Percentiles rank a stretch among this genome's conserved stretches.
These are phyloP conservation scores for Panicum virgatum DNA, from an alignment of 202 grass and related monocot genomes.

Conservation along the genomic window DNA sequence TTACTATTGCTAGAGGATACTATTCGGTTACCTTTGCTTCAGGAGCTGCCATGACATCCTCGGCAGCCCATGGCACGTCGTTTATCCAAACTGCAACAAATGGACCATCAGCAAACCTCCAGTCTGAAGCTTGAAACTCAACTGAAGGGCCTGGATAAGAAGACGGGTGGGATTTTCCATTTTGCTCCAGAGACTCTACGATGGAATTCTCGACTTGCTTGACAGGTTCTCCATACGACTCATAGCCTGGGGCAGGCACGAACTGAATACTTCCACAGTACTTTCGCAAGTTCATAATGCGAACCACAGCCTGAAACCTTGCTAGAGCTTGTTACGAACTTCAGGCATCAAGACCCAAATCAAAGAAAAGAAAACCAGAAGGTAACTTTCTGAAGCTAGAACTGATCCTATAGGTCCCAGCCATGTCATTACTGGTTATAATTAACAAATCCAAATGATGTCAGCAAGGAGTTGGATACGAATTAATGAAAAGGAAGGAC, in stretches of 20 bases:
- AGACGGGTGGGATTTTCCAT: constrained; percentile 6
- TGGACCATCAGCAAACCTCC: constrained; percentile 70
- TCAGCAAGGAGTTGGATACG: too few species aligned
- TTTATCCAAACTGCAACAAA: constrained; percentile 75
- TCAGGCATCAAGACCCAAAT: background rate
- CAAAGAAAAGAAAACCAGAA: background rate
- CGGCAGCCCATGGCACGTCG: constrained; percentile 72
- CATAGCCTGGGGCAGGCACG: constrained; percentile 80
- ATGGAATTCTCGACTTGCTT: constrained; percentile 20
- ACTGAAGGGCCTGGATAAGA: constrained; percentile 50
- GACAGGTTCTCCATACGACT: constrained; percentile 59
- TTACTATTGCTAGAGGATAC: background rate
- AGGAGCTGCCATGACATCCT: constrained; percentile 70
- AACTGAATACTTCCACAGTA: constrained; percentile 61
- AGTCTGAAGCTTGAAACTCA: constrained; percentile 47
- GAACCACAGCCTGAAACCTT: constrained; percentile 61
- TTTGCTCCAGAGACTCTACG: constrained; percentile 15
- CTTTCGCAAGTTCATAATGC: constrained; percentile 67
- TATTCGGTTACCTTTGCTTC: constrained; percentile 63
- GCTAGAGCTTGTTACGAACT: background rate
- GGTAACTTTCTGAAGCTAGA: background rate
- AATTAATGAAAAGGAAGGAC: background rate
- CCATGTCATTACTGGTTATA: background rate
- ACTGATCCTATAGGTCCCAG: background rate
- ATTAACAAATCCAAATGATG: constrained; percentile 9